Evolutionary conservation across 148 eudicot species (phyloP).

Genomic region (Vaccinium vitisidaea): DNA sequence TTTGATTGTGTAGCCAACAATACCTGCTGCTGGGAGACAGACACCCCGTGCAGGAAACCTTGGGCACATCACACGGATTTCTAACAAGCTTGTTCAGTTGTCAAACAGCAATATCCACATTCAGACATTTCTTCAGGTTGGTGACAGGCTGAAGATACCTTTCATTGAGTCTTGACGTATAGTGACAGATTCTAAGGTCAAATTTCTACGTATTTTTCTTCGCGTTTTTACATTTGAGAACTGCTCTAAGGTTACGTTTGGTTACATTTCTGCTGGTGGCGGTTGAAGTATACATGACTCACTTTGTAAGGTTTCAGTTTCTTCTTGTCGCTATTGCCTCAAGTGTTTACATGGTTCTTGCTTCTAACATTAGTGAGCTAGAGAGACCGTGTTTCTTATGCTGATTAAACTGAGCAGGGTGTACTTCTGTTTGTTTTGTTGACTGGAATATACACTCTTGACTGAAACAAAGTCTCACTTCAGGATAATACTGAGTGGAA

Average conservation of each 20-base stretch:
- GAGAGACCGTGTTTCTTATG: background rate
- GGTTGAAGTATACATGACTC: background rate
- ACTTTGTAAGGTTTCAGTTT: slow-evolving; percentile 1
- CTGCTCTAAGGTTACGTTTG: background rate
- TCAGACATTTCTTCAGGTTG: slow-evolving; percentile 73
- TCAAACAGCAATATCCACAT: slow-evolving; percentile 51
- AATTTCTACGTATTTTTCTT: background rate
- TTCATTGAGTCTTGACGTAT: slow-evolving; percentile 1
- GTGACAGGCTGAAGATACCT: slow-evolving; percentile 13
- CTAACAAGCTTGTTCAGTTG: slow-evolving; percentile 80
- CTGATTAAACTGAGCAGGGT: background rate
- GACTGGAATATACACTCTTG: slow-evolving; percentile 11
- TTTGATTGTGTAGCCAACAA: slow-evolving; percentile 64
- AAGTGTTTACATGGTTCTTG: background rate
- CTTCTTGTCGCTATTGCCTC: background rate
- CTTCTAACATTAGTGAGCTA: background rate
- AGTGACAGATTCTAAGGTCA: slow-evolving; percentile 6
- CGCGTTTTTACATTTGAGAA: slow-evolving; percentile 5
- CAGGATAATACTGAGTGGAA: slow-evolving; percentile 75
- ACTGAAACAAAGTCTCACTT: slow-evolving; percentile 12
- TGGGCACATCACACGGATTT: slow-evolving; percentile 85
- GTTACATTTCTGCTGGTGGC: background rate
- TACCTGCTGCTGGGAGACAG: slow-evolving; percentile 63
- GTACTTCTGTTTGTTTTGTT: slow-evolving; percentile 2
- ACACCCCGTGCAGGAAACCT: slow-evolving; percentile 76